Evolutionary conservation across 208 protist genomes (phyloP), one percentile per base, ranked within the genome.

Genomic region (Histomonas meleagridis): DNA sequence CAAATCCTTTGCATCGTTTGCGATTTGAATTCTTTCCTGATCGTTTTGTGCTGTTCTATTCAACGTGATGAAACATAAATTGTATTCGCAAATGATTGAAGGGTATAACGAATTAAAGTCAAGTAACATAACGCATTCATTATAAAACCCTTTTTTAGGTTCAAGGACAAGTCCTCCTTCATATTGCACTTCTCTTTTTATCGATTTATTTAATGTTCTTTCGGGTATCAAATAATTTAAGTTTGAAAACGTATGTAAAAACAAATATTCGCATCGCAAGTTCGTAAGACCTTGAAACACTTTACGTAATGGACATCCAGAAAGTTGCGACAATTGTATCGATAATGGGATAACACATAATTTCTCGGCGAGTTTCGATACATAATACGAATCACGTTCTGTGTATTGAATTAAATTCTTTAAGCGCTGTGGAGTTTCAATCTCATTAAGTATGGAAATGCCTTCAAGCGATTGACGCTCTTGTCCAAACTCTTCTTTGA

Each of bases 21-120:
- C n/a, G 40, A 79, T 18, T 16, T 38, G 21, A 40, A 43, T 32
- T 79, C 12, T 40, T 43, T 90, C 46, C 4, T n/a, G 7, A 53
- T 53, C 26, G 40, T 90, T 51, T n/a, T 28, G 28, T 9, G 14
- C 48, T 12, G 3, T 21, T 9, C 23, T 92, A 28, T 72, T 92
- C n/a, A 99, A 95, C 0, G 98, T 99, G 18, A 98, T 99, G 94
- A 99, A 99, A 95, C 98, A 99, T 62, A 99, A 97, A 95, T 99
- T 99, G 95, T 98, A 99, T 95, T 99, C 99, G 93, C 98, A 97
- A 93, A 99, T 99, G 91, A 99, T 98, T 28, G 97, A 99, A 70
- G 99, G 99, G 95, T 99, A 99, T 40, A 99, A 96, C 53, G 97
- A 99, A 95, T 99, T 99, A 96, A 99, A 99, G 94, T 99, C 99